These are phyloP conservation scores for Sutorius eximius DNA, from an alignment of 1,284 basidiomycete species.

Conservation along the genomic window DNA sequence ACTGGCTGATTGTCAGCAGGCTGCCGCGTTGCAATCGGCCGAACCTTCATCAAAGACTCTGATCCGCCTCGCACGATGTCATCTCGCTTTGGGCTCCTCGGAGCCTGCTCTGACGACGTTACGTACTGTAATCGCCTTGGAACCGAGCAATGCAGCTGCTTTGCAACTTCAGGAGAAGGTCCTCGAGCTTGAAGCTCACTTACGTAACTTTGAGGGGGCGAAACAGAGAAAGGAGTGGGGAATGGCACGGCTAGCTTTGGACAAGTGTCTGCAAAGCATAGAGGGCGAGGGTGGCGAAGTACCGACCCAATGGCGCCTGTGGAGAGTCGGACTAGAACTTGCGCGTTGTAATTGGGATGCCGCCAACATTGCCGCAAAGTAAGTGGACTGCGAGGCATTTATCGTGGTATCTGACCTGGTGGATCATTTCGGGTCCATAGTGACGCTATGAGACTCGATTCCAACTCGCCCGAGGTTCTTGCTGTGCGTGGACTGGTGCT, in stretches of 20 bases:
- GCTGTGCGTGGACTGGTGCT: conserved; percentile 78
- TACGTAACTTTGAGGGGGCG: conserved; percentile 62
- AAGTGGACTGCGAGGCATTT: conserved; percentile 29
- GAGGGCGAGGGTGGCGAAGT: conserved; percentile 73
- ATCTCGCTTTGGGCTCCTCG: conserved; percentile 71
- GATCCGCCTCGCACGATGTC: conserved; percentile 76
- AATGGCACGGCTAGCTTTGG: conserved; percentile 67
- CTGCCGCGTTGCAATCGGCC: conserved; percentile 60
- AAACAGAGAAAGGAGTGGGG: conserved; percentile 65
- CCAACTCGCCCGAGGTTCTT: conserved; percentile 80
- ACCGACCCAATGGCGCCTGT: conserved; percentile 76
- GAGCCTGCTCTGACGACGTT: conserved; percentile 64
- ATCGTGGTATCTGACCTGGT: conserved; percentile 1
- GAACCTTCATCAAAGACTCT: conserved; percentile 66
- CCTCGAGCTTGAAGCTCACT: conserved; percentile 59
- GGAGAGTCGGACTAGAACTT: conserved; percentile 76
- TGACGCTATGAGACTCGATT: conserved; percentile 70
- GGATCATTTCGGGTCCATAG: conserved; percentile 38
- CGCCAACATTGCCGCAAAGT: conserved; percentile 74
- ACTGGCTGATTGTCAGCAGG: conserved; percentile 76
- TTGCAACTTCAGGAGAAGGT: conserved; percentile 61
- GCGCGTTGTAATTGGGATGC: conserved; percentile 68
- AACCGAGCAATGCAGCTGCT: conserved; percentile 57
- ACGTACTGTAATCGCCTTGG: conserved; percentile 53
- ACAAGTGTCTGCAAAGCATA: conserved; percentile 68